A percentile compares a stretch with the other conserved stretches of the same genome.
These are phyloP conservation scores for Fusarium floridanum DNA, from an alignment of 2,329 filamentous ascomycete genomes.

Conservation along the genomic window DNA sequence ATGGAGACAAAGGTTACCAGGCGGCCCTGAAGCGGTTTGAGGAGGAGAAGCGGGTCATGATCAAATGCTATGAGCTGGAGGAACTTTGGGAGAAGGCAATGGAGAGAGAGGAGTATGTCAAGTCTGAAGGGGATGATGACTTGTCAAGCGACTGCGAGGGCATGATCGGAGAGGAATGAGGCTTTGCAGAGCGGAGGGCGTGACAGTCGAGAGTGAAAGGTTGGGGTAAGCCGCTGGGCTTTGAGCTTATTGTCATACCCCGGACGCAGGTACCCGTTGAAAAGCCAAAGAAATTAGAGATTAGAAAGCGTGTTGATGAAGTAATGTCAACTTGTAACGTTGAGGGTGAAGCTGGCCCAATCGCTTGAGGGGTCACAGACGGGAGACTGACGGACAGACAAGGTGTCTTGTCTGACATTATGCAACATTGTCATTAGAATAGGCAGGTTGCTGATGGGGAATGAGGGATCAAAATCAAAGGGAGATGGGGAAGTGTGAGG, in stretches of 20 bases:
- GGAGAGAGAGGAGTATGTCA: conserved; percentile 5
- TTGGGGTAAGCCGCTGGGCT: background rate
- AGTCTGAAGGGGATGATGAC: conserved; percentile 21
- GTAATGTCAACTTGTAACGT: background rate
- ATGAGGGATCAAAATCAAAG: background rate
- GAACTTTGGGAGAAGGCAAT: conserved; percentile 32
- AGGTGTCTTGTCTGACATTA: conserved; percentile 20
- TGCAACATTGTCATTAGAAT: conserved; percentile 2
- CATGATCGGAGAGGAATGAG: conserved; percentile 23
- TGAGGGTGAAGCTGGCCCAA: background rate
- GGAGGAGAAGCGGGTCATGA: conserved; percentile 33
- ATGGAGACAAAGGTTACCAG: conserved; percentile 26
- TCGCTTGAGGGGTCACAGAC: conserved; percentile 6
- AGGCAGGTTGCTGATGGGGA: conserved; percentile 12
- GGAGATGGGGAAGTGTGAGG: background rate
- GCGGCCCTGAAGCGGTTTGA: conserved; percentile 20
- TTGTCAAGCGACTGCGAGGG: conserved; percentile 33
- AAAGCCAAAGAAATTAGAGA: background rate
- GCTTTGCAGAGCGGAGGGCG: background rate
- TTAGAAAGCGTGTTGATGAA: background rate
- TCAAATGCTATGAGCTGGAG: conserved; percentile 37
- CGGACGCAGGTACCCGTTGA: conserved; percentile 26
- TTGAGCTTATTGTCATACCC: conserved; percentile 18
- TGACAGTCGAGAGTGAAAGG: background rate
- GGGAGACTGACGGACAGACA: background rate